Conservation (phyloP, 768 basidiomycete genomes). For the Pisolithus microcarpus region DNA sequence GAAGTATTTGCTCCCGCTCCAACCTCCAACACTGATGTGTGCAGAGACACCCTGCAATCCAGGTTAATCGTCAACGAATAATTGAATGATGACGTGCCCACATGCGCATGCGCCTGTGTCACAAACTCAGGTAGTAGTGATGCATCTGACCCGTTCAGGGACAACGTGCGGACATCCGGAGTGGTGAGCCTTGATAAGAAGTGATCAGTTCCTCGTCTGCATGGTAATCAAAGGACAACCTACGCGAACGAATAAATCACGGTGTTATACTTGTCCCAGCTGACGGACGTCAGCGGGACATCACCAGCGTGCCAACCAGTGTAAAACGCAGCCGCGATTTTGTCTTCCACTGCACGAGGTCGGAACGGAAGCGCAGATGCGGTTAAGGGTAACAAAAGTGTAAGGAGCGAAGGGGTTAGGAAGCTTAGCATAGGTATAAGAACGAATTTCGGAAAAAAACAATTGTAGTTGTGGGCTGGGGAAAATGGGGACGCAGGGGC, state of each 20-base stretch:
- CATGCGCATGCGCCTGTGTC: constrained; percentile 30
- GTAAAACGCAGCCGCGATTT: constrained; percentile 54
- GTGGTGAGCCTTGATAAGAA: constrained; percentile 26
- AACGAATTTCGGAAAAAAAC: too few species aligned
- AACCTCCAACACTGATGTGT: constrained; percentile 60
- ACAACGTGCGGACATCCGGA: constrained; percentile 23
- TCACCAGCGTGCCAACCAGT: constrained; percentile 54
- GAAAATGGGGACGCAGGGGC: too few species aligned
- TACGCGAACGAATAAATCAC: constrained; percentile 64
- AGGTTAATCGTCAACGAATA: background rate
- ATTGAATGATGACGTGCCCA: constrained; percentile 9
- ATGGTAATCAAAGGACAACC: constrained; percentile 11
- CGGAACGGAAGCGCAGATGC: background rate
- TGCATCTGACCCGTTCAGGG: constrained; percentile 38
- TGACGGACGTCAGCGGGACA: constrained; percentile 46
- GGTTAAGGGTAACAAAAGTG: background rate
- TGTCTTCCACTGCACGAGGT: background rate
- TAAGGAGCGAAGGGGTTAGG: background rate
- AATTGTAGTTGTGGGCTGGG: too few species aligned
- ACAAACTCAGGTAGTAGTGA: constrained; percentile 53
- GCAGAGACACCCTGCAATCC: constrained; percentile 45
- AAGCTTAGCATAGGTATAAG: background rate
- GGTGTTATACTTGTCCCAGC: constrained; percentile 70
- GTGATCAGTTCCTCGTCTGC: background rate
- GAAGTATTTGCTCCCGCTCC: constrained; percentile 58